Conservation (phyloP, 805 yeast species). For the Priceomyces medius region DNA sequence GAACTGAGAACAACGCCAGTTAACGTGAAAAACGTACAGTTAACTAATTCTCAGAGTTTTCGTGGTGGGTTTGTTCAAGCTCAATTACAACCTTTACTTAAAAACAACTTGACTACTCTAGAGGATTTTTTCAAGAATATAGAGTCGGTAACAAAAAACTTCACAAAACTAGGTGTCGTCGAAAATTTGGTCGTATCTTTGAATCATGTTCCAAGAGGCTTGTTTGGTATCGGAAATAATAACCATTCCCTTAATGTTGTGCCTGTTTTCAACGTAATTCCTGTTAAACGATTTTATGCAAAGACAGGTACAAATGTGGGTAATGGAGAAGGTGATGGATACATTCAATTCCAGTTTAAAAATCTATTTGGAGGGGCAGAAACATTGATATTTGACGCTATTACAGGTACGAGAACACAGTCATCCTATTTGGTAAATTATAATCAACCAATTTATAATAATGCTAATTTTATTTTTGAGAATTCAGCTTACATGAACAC, state of each 20-base stretch:
- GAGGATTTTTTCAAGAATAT: constrained; percentile 38
- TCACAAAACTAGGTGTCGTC: constrained; percentile 43
- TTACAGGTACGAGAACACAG: constrained; percentile 49
- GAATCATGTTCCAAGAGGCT: constrained; percentile 21
- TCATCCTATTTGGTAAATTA: constrained; percentile 50
- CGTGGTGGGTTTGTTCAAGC: constrained; percentile 44
- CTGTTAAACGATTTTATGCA: constrained; percentile 71
- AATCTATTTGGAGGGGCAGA: constrained; percentile 62
- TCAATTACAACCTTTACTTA: constrained; percentile 49
- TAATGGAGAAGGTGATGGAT: constrained; percentile 96
- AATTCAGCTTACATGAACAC: constrained; percentile 42
- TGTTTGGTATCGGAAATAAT: constrained; percentile 19
- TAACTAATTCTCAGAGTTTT: constrained; percentile 48
- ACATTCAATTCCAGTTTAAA: constrained; percentile 64
- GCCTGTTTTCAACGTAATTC: constrained; percentile 42
- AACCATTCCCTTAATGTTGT: constrained; percentile 24
- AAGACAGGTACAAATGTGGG: constrained; percentile 96
- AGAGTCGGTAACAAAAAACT: constrained; percentile 44
- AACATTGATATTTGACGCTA: constrained; percentile 48
- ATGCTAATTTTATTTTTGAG: constrained; percentile 40
- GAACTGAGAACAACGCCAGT: constrained; percentile 42
- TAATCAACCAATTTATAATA: constrained; percentile 45
- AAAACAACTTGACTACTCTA: constrained; percentile 37
- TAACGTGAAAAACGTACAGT: constrained; percentile 42
- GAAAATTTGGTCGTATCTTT: constrained; percentile 39